Evolutionary conservation across 176 grass and related monocot species (phyloP), one percentile per base, ranked within the genome.

Genomic region (Eleusine indica): DNA sequence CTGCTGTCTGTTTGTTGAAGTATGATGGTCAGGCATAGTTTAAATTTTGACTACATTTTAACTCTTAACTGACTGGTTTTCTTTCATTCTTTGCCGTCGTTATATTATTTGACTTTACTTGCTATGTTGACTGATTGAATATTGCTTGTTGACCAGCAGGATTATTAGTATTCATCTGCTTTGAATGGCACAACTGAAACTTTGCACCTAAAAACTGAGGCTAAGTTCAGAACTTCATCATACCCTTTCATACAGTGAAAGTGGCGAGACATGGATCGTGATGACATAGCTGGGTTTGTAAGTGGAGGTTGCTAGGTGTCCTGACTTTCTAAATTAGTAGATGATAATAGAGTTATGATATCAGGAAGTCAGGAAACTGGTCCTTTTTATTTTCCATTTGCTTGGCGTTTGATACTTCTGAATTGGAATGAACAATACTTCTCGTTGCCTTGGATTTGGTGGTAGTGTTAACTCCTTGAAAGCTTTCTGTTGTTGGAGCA

Each of bases 241-340:
- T 83, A 75, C 54, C 71, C 54, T 80, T 89, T 77, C 60, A 72
- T 90, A 92, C 63, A 78, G 74, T 68, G 84, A 87, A 90, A 86
- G 78, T 86, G 91, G 79, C 71, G 6, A 48, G 77, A 85, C 79
- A 99, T 99, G 97, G 97, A 96, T 67, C 97, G 91, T 66, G 73
- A 82, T 72, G 97, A 99, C 77, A 90, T 92, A 66, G 60, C 83
- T 38, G 97, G 97, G 53, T 96, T 99, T 35, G 97, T 96, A 58
- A 99, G 93, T 78, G 97, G 97, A 82, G 97, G 97, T 84, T 96
- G 97, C 84, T 83, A 76, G 46, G 52, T 61, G 19, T 78, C 51
- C 68, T 61, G 80, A 87, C 68, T 38, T 82, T 86, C 75, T 96
- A 86, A 91, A 72, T 28, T 25, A 77, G 54, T 84, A 77, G 60